Evolutionary conservation across 805 yeast genomes (phyloP), one percentile per base, ranked within the genome.

Genomic region (Schizosaccharomyces cryophilus): DNA sequence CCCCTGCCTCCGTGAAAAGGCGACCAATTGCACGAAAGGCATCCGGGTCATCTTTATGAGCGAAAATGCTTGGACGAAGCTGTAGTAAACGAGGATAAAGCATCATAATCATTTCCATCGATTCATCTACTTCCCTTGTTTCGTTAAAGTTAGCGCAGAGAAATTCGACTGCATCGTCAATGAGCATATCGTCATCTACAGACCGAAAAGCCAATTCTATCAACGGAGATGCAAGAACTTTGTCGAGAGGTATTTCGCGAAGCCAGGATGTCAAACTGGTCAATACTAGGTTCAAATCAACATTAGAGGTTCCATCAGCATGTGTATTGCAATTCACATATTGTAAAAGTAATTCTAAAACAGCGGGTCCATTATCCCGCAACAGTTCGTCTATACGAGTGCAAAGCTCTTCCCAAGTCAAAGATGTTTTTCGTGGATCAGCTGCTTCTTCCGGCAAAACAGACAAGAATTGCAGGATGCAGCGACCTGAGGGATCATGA

Each of bases 261-360:
- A 93, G 82, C 99, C 99, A 93, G 24, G 94, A 84, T 66, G 83
- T 82, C 62, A 94, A 73, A 71, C 95, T 85, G 64, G 81, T 83
- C 62, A 90, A 75, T 5, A 87, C 75, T 60, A 79, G 70, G 1
- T 77, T 66, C 64, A 71, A 68, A 13, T 66, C 66, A 5, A 69
- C 63, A 15, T 15, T 21, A 21, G 35, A 29, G n/a, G 30, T 6
- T 24, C 56, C 56, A 3, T 5, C n/a, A 45, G 69, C 63, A 0
- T 74, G 64, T 4, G 15, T 17, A 38, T n/a, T 17, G 3, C 73
- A 65, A 61, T 71, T 71, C 5, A 79, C 74, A 63, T 81, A 75
- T 56, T 77, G 75, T 48, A 82, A 75, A 65, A 90, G 73, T 60
- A 87, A 75, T 61, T 77, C 70, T 60, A 90, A 72, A 0, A 93